Percentiles rank a stretch among this genome's conserved stretches.
phyloP scores from a whole-genome alignment of 768 basidiomycete genomes.

The Naganishia antarctica region DNA sequence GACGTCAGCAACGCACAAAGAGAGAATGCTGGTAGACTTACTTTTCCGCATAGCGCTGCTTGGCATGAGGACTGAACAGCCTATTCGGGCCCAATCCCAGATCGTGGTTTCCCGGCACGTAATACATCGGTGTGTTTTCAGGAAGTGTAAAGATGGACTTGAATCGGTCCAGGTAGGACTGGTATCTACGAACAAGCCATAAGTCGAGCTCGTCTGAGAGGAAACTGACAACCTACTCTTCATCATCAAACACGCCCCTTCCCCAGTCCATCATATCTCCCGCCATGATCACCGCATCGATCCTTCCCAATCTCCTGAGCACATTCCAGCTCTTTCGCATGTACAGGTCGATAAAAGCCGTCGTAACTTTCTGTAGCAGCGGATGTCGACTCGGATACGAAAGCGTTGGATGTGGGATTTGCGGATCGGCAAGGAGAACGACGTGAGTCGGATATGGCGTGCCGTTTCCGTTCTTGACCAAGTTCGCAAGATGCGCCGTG shows the following conservation, averaged over 20 bases:
- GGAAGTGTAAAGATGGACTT: slow-evolving; percentile 62
- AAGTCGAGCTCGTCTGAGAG: neutral
- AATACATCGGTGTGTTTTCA: slow-evolving; percentile 58
- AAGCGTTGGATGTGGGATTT: slow-evolving; percentile 65
- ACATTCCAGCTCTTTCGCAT: slow-evolving; percentile 78
- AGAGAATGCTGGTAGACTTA: slow-evolving; percentile 19
- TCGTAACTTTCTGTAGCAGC: slow-evolving; percentile 60
- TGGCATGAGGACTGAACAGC: slow-evolving; percentile 21
- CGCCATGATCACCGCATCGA: slow-evolving; percentile 72
- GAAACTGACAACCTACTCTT: slow-evolving; percentile 58
- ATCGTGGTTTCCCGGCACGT: slow-evolving; percentile 88
- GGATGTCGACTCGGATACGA: slow-evolving; percentile 65
- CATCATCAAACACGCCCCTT: slow-evolving; percentile 59
- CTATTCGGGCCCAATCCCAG: slow-evolving; percentile 46
- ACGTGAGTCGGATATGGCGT: slow-evolving; percentile 55
- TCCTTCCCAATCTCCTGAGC: slow-evolving; percentile 56
- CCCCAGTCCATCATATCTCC: slow-evolving; percentile 93
- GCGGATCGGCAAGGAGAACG: slow-evolving; percentile 82
- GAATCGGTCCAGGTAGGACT: slow-evolving; percentile 64
- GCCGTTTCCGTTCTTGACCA: neutral
- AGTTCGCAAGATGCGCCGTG: slow-evolving; percentile 15
- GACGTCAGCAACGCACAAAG: slow-evolving; percentile 55
- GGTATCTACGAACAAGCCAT: slow-evolving; percentile 58
- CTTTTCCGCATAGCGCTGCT: slow-evolving; percentile 23
- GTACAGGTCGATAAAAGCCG: slow-evolving; percentile 70